Percentiles rank a stretch among this genome's conserved stretches.
These are phyloP conservation scores for Penicillium oxalicum DNA, from an alignment of 2,329 filamentous ascomycete genomes.

Conservation along the genomic window DNA sequence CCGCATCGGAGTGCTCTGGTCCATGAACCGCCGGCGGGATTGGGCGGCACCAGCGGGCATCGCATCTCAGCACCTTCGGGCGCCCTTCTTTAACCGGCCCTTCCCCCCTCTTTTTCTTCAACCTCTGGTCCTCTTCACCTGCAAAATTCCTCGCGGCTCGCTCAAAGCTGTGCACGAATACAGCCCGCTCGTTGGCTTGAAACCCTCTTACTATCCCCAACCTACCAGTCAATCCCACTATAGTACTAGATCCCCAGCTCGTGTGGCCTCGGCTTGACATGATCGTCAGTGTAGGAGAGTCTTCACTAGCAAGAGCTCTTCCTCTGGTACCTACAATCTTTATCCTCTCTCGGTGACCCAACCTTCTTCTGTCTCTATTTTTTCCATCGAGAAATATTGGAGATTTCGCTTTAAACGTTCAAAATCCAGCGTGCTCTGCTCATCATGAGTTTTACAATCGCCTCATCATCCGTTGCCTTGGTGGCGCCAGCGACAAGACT, in stretches of 20 bases:
- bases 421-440: background rate
- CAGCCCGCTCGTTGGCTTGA: too few species aligned
- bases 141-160: too few species aligned
- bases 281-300: slow-evolving; percentile 9
- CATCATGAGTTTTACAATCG: slow-evolving; percentile 15
- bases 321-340: background rate
- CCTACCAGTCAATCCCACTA: background rate
- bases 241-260: slow-evolving; percentile 4
- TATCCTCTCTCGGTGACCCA: background rate
- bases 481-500: slow-evolving; percentile 3
- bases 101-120: background rate
- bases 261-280: slow-evolving; percentile 12
- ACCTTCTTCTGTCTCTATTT: background rate
- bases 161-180: too few species aligned
- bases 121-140: background rate
- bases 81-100: background rate
- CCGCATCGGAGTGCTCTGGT: slow-evolving; percentile 13
- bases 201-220: background rate
- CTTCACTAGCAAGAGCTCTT: slow-evolving; percentile 5
- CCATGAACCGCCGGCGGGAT: slow-evolving; percentile 4
- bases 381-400: too few species aligned
- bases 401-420: too few species aligned
- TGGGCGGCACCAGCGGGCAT: background rate
- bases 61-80: background rate
- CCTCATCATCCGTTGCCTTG: slow-evolving; percentile 6